Percentiles rank a stretch among this genome's conserved stretches.
phyloP scores from a whole-genome alignment of 306 rosid species.

The Luffa aegyptiaca region DNA sequence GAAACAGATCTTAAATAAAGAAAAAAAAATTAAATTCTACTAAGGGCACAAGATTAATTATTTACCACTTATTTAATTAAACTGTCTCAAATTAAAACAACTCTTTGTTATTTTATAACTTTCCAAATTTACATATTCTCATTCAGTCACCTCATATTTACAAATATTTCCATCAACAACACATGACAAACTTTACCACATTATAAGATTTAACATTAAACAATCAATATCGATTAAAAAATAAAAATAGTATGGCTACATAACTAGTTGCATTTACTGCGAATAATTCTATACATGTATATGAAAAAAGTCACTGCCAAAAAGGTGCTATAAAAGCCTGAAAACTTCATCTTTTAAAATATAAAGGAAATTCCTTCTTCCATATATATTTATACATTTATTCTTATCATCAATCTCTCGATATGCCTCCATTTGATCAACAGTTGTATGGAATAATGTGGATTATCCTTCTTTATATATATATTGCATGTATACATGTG shows the following conservation, averaged over 20 bases:
- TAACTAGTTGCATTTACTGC: background rate
- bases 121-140: background rate
- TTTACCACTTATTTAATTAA: background rate
- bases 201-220: background rate
- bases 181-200: background rate
- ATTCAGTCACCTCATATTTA: background rate
- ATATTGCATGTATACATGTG: background rate
- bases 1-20: background rate
- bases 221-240: background rate
- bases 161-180: background rate
- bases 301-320: background rate
- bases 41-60: background rate
- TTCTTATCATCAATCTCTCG: background rate
- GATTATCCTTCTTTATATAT: background rate
- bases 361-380: background rate
- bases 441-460: background rate
- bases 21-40: background rate
- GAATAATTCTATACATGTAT: background rate
- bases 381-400: background rate
- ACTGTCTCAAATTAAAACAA: background rate
- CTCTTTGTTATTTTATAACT: background rate
- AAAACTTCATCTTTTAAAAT: background rate
- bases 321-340: background rate
- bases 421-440: background rate
- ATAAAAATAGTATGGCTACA: background rate